phyloP scores from a whole-genome alignment of 768 basidiomycete genomes.

The Tubosaeta sp. region DNA sequence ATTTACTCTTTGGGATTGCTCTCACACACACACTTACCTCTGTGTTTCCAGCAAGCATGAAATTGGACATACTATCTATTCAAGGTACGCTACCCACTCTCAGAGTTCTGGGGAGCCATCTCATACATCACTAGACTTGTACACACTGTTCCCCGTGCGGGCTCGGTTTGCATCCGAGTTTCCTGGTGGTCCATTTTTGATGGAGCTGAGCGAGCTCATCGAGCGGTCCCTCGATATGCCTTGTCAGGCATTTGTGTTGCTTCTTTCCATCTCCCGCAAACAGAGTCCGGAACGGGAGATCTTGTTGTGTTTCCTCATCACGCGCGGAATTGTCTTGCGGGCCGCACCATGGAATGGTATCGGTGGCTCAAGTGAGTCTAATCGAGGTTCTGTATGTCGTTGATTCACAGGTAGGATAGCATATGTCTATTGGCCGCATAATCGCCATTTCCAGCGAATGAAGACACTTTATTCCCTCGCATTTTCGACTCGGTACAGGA shows the following conservation, averaged over 20 bases:
- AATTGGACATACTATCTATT: slow-evolving; percentile 17
- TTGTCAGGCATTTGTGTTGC: slow-evolving; percentile 22
- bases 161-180: slow-evolving; percentile 30
- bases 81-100: slow-evolving; percentile 10
- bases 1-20: neutral
- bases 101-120: neutral
- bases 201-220: slow-evolving; percentile 20
- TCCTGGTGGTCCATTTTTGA: slow-evolving; percentile 34
- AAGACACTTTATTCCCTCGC: slow-evolving; percentile 36
- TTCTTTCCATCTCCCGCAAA: slow-evolving; percentile 14
- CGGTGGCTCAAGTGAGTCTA: slow-evolving; percentile 32
- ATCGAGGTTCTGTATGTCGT: neutral
- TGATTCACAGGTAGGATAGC: slow-evolving; percentile 20
- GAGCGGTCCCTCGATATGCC: slow-evolving; percentile 22
- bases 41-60: slow-evolving; percentile 20
- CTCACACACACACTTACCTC: slow-evolving; percentile 9
- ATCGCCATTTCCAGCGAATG: slow-evolving; percentile 36
- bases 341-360: slow-evolving; percentile 33
- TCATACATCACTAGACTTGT: slow-evolving; percentile 12
- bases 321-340: slow-evolving; percentile 30
- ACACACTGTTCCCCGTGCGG: slow-evolving; percentile 11
- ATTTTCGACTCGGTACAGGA: slow-evolving; percentile 34
- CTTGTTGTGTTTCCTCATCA: slow-evolving; percentile 25
- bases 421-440: slow-evolving; percentile 39
- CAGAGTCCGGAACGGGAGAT: slow-evolving; percentile 25